Conservation (phyloP, 192 early-diverging fungal species). For the Entomortierella beljakovae region DNA sequence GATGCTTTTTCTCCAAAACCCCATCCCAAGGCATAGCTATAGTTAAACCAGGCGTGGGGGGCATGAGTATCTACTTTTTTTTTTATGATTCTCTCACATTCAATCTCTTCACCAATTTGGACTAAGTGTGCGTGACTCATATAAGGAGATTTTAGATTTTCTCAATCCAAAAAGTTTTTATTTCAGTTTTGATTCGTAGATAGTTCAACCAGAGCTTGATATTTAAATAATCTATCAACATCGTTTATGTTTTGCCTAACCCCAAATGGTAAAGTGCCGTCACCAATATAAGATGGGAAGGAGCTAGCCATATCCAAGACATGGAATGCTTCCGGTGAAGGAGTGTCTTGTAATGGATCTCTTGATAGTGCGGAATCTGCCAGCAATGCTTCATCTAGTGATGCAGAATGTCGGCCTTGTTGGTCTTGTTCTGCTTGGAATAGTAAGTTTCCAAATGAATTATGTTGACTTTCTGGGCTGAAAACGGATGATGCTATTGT, state of each 20-base stretch:
- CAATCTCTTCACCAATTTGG: no score
- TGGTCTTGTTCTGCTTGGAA: constrained; percentile 1
- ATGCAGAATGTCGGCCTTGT: constrained; percentile 6
- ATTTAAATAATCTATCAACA: constrained; percentile 34
- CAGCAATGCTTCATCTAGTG: constrained; percentile 18
- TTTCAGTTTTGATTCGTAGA: no score
- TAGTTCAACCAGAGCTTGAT: constrained; percentile 21
- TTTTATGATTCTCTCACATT: no score
- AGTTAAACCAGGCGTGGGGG: no score
- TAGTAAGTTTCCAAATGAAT: not conserved
- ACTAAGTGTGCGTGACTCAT: no score
- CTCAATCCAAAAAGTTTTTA: no score
- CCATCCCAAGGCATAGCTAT: no score
- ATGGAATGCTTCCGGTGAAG: constrained; percentile 31
- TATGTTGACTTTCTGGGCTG: constrained; percentile 14
- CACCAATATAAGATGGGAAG: constrained; percentile 30
- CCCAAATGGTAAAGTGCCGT: constrained; percentile 22
- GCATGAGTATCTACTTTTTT: not conserved
- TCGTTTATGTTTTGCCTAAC: constrained; percentile 25
- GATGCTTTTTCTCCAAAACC: no score
- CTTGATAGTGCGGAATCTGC: constrained; percentile 17
- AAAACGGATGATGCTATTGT: constrained; percentile 18
- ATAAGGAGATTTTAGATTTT: no score
- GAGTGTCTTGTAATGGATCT: constrained; percentile 18
- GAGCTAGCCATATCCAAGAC: constrained; percentile 34